Evolutionary conservation across 2,329 filamentous ascomycete genomes (phyloP), one percentile per base, ranked within the genome.

Genomic region (Sporothrix sp.): DNA sequence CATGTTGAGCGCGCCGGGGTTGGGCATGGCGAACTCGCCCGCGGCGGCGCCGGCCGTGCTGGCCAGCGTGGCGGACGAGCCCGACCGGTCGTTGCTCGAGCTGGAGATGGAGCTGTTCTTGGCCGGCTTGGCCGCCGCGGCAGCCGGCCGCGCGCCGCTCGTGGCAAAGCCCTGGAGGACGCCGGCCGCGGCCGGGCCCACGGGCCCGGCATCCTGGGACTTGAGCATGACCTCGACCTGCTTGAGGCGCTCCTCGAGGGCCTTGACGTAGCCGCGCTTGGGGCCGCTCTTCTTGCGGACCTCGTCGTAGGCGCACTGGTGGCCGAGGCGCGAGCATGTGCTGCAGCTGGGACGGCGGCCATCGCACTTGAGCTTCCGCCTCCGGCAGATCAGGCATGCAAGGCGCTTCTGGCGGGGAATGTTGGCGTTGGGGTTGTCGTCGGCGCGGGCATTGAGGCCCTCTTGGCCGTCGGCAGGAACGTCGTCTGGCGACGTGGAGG

Each of bases 211-310:
- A 16, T 87, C 85, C 62, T 94, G 85, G 6, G 80, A 87, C 69
- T 91, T 94, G 54, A 96, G 72, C 51, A 96, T 71, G 2, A 85
- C 93, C 71, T 96, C 91, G 50, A 97, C 90, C 75, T 96, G 90
- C 65, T 91, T 90, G 62, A 98, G 70, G 65, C 93, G 80, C 65
- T 94, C 90, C 68, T 97, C 93, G 59, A 97, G 70, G 53, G 89
- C 84, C 72, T 95, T 95, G 55, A 95, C 90, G 64, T 96, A 95
- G 60, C 90, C 90, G 63, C 90, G 78, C 72, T 95, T 95, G 2
- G 90, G 90, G 3, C 90, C 90, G 65, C 89, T 95, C 78, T 95
- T 95, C 69, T 88, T 87, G 64, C 90, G 80, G 60, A 91, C 84
- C 70, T 95, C 89, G 63, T 95, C 89, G 63, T 95, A 95, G 54